Evolutionary conservation across 306 rosid species (phyloP), one percentile per base, ranked within the genome.

Genomic region (Abrus precatorius): DNA sequence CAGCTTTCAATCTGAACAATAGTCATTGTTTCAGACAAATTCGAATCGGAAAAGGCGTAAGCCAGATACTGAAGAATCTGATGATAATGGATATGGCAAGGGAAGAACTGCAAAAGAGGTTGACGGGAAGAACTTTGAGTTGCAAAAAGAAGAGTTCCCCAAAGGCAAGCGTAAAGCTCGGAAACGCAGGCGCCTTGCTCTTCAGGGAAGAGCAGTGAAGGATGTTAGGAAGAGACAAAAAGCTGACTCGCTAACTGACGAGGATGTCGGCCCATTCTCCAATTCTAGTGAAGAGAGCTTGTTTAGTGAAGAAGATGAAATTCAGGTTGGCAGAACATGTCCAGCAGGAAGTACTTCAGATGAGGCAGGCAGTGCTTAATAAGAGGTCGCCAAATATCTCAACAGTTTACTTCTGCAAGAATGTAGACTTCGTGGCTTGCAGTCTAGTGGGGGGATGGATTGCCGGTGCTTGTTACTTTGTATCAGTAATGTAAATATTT

Each of bases 121-220:
- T 0, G 97, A 91, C 12, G 88, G 93, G 84, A 95, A 86, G 86
- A 91, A 92, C 87, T 88, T 95, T 5, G 94, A 91, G 75, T 78
- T 94, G 52, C 96, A 84, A 69, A 93, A 86, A 75, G 99, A 91
- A 81, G 98, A 95, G 57, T 89, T 86, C 82, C 99, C 99, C 2
- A 95, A 93, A 88, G 98, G 99, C 61, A 95, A 95, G 91, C 89
- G 99, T 66, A 93, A 95, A 84, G 95, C 93, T 7, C 82, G 99
- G 76, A 95, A 93, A 36, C 96, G 99, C 78, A 86, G 98, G 88
- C 92, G 97, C 61, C 88, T 95, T 13, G 94, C 94, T 69, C 94
- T 93, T 61, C 99, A 93, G 86, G 99, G 99, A 63, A 88, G 89
- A 87, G 98, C 95, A 49, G 88, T 93, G 40, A 91, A 88, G 79